Percentiles rank a stretch among this genome's conserved stretches.
Conservation (phyloP, 164 flowering plant genomes). For the Vitis riparia region DNA sequence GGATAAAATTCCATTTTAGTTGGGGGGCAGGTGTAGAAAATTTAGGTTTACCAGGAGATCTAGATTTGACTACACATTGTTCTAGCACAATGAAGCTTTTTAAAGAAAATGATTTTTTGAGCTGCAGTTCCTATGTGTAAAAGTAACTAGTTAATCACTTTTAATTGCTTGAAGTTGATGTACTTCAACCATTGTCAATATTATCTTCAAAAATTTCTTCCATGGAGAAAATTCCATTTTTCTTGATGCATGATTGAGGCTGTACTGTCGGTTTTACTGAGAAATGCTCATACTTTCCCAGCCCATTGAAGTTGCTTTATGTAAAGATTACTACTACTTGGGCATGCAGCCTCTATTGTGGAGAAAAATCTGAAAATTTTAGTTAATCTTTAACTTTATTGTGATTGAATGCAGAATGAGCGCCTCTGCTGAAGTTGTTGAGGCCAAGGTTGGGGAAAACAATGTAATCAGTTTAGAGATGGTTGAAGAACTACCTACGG, state of each 20-base stretch:
- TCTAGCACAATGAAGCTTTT: too few species aligned
- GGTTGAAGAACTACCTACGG: slow-evolving; percentile 23
- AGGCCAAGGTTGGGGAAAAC: slow-evolving; percentile 8
- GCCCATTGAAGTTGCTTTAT: too few species aligned
- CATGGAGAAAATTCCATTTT: neutral
- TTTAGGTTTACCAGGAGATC: neutral
- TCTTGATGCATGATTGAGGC: neutral
- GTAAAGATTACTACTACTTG: too few species aligned
- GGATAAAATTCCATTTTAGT: neutral
- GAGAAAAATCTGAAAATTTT: too few species aligned
- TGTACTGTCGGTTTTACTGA: neutral
- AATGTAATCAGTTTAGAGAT: slow-evolving; percentile 16
- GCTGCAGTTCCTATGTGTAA: too few species aligned
- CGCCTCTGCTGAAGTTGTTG: slow-evolving; percentile 16
- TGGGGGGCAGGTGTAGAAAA: slow-evolving; percentile 1
- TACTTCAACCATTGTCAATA: neutral
- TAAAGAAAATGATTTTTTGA: too few species aligned
- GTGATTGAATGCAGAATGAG: slow-evolving; percentile 29
- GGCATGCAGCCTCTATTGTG: too few species aligned
- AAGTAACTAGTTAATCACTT: neutral
- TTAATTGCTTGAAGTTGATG: neutral
- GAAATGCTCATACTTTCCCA: too few species aligned
- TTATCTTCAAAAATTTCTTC: neutral
- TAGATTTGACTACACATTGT: too few species aligned
- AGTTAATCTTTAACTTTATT: neutral